phyloP scores from a whole-genome alignment of 2,329 filamentous ascomycete genomes.

The Aaosphaeria pasadenensis region DNA sequence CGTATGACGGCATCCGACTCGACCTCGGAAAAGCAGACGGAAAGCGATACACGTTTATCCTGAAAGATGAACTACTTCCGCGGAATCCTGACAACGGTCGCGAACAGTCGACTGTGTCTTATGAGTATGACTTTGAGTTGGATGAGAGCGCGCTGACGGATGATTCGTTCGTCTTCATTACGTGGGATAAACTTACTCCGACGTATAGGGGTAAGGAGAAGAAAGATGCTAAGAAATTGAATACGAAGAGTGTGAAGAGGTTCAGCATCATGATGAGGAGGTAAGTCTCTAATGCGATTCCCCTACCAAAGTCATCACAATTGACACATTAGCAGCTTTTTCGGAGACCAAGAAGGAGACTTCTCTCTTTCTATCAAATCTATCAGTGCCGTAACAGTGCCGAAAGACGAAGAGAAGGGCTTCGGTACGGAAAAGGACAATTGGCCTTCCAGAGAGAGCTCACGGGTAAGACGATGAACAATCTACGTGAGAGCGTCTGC shows the following conservation, averaged over 20 bases:
- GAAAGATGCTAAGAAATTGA: constrained; percentile 57
- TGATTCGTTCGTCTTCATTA: constrained; percentile 50
- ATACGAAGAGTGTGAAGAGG: constrained; percentile 60
- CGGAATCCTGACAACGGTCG: constrained; percentile 59
- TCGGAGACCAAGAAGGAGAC: constrained; percentile 67
- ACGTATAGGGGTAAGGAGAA: constrained; percentile 71
- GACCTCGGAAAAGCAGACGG: constrained; percentile 54
- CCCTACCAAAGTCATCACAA: neutral
- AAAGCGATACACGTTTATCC: constrained; percentile 69
- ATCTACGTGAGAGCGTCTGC: too few species aligned
- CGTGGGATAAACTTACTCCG: constrained; percentile 64
- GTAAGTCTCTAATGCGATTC: constrained; percentile 44
- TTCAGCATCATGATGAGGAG: constrained; percentile 80
- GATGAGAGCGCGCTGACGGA: constrained; percentile 8
- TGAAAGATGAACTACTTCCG: constrained; percentile 67
- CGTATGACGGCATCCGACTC: constrained; percentile 61
- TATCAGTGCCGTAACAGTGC: constrained; percentile 47
- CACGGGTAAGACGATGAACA: neutral
- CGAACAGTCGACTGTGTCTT: constrained; percentile 70
- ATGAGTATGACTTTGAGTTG: constrained; percentile 66
- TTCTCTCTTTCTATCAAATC: constrained; percentile 59
- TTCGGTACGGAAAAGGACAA: neutral
- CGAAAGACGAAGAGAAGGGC: constrained; percentile 20
- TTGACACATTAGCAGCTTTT: constrained; percentile 57
- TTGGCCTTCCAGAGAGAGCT: neutral